Evolutionary conservation across 495 filamentous ascomycete species (phyloP), one percentile per base, ranked within the genome.

Genomic region (Bryoglossum gracile): DNA sequence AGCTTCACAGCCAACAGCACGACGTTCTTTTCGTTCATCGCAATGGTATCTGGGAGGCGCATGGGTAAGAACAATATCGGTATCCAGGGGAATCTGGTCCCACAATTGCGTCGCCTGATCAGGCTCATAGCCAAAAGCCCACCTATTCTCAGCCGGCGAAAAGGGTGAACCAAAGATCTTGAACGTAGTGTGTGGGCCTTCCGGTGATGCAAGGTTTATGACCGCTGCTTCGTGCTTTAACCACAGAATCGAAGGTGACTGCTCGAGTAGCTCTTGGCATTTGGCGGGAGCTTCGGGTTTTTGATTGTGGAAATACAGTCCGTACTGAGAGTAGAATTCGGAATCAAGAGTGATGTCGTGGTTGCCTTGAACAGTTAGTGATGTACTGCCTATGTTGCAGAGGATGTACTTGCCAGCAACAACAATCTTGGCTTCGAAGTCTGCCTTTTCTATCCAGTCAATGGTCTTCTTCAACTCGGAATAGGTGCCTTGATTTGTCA

Each of bases 41-140:
- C 83, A 77, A 59, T 96, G 89, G 35, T 74, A 71, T 59, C 80
- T 80, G 3, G 83, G 72, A 19, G 84, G 84, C 3, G 85, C 86
- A 61, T 97, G 92, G 6, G 92, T 97, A 49, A 97, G 65, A 2
- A 97, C 68, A 52, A 97, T 80, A 58, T 95, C 88, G 0, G 78
- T 81, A 43, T 82, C 73, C 3, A 65, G 59, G 3, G 91, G 91
- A 14, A 97, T 72, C 25, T 57, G 56, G 13, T 62, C 57, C 78
- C 77, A 82, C 13, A 87, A 65, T 1, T 62, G 58, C 26, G 58
- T 50, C 11, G 77, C 78, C 30, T 73, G 60, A 4, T 59, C 56
- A 4, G 63, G 59, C 13, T 69, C 64, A 60, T 91, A 91, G 55
- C 77, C 72, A 56, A 87, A 91, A 0, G 85, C 86, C 85, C 85